phyloP scores from a whole-genome alignment of 2,329 filamentous ascomycete species.

The Ophiostoma tasmaniense region DNA sequence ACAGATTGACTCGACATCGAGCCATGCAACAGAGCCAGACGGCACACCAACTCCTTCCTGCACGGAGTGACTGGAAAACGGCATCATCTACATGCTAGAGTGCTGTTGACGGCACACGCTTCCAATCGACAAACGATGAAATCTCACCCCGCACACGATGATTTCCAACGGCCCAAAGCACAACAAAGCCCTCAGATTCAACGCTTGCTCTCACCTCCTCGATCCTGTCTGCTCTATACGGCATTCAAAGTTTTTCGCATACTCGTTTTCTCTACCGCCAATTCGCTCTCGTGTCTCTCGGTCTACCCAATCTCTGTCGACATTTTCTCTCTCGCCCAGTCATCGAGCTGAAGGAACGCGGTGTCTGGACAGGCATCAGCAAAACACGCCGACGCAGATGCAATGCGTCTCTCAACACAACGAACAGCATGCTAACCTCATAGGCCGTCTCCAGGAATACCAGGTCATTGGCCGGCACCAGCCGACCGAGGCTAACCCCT shows the following conservation, averaged over 20 bases:
- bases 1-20: not conserved
- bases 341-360: not conserved
- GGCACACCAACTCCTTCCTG: not conserved
- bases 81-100: not conserved
- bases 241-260: not conserved
- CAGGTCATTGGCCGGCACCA: constrained; percentile 99
- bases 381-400: not conserved
- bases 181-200: not conserved
- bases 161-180: not conserved
- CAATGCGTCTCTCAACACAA: not conserved
- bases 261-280: not conserved
- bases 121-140: not conserved
- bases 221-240: not conserved
- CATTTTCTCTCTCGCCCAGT: not conserved
- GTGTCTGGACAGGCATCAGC: not conserved
- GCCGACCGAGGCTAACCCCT: constrained; percentile 94
- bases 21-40: not conserved
- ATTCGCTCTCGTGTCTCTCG: not conserved
- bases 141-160: not conserved
- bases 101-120: not conserved
- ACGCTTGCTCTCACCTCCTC: not conserved
- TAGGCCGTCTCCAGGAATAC: constrained; percentile 99
- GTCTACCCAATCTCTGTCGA: not conserved
- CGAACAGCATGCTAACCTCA: constrained; percentile 20
- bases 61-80: not conserved